A percentile compares a stretch with the other conserved stretches of the same genome.
Evolutionary conservation across 139 green algal species (phyloP).

Genomic region (Auxenochlorella pyrenoidosa): DNA sequence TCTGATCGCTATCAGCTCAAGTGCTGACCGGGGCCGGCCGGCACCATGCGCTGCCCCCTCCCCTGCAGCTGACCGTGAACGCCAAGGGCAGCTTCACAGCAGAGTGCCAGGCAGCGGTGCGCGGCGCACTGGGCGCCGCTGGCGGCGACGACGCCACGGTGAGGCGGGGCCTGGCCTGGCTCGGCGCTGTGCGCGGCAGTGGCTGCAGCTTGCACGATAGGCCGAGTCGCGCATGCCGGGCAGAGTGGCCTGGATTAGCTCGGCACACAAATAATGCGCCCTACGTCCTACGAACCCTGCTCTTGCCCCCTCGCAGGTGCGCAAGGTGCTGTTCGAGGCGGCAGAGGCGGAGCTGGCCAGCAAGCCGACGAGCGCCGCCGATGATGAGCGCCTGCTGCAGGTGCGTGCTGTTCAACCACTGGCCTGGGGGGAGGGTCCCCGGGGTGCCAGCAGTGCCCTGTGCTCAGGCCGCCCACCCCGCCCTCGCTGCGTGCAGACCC

Average conservation of each 20-base stretch:
- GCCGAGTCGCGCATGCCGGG: too few species aligned
- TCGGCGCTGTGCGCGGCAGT: too few species aligned
- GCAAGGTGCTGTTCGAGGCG: neutral
- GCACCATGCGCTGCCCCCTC: neutral
- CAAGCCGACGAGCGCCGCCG: constrained; percentile 31
- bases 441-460: too few species aligned
- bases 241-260: too few species aligned
- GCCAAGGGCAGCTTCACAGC: constrained; percentile 41
- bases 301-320: too few species aligned
- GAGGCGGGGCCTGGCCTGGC: neutral
- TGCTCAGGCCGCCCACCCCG: too few species aligned
- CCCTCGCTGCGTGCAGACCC: neutral
- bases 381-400: constrained; percentile 45
- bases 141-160: neutral
- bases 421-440: too few species aligned
- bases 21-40: too few species aligned
- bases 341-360: constrained; percentile 31
- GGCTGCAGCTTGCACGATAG: too few species aligned
- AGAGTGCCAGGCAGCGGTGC: constrained; percentile 26
- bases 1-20: too few species aligned
- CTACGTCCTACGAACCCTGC: too few species aligned
- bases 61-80: constrained; percentile 23
- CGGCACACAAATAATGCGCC: too few species aligned
- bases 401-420: neutral
- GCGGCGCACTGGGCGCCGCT: neutral